A percentile compares a stretch with the other conserved stretches of the same genome.
phyloP scores from a whole-genome alignment of 2,329 filamentous ascomycete genomes.

The Botrytis deweyae region DNA sequence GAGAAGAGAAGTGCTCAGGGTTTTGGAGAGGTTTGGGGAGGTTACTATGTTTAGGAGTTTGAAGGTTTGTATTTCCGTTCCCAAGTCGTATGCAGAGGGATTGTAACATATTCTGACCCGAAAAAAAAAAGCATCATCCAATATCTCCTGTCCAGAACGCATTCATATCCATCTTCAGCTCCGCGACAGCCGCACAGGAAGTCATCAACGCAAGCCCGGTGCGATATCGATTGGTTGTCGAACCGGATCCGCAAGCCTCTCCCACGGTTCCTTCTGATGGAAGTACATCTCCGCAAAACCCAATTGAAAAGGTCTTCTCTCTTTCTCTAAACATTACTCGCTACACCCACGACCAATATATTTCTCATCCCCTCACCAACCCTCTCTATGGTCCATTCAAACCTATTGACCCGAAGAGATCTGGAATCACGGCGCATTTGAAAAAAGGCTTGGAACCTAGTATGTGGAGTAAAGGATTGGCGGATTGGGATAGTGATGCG shows the following conservation, averaged over 20 bases:
- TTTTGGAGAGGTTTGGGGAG: constrained; percentile 39
- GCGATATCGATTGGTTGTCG: constrained; percentile 33
- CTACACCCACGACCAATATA: constrained; percentile 25
- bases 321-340: constrained; percentile 26
- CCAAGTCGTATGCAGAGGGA: background rate
- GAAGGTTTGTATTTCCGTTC: constrained; percentile 31
- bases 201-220: constrained; percentile 34
- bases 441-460: constrained; percentile 25
- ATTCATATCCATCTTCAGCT: constrained; percentile 35
- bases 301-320: constrained; percentile 29
- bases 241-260: constrained; percentile 17
- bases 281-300: background rate
- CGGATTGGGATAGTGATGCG: constrained; percentile 38
- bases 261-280: background rate
- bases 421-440: constrained; percentile 32
- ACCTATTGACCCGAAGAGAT: constrained; percentile 26
- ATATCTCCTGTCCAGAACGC: constrained; percentile 31
- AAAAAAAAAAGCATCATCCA: constrained; percentile 27
- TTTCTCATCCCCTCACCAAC: constrained; percentile 28
- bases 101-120: background rate
- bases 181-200: constrained; percentile 27
- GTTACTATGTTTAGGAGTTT: constrained; percentile 38
- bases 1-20: constrained; percentile 39
- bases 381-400: constrained; percentile 36
- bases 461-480: constrained; percentile 30